Conservation (phyloP, 345 rosid species). For the Populus pruinosa region DNA sequence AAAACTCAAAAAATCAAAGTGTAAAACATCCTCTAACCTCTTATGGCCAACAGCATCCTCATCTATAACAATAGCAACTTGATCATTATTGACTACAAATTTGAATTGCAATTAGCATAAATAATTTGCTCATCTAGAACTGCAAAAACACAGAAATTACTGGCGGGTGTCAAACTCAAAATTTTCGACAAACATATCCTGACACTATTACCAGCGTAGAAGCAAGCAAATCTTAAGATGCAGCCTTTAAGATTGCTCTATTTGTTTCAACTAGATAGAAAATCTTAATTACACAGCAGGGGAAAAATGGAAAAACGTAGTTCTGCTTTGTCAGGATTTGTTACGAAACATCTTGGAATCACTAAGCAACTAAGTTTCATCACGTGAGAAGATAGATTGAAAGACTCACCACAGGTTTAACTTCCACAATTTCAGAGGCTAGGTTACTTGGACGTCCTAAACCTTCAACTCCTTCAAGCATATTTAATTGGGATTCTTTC, state of each 20-base stretch:
- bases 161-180: background rate
- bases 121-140: background rate
- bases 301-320: background rate
- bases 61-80: slow-evolving; percentile 84
- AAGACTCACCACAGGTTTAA: slow-evolving; percentile 82
- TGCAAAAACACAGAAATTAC: background rate
- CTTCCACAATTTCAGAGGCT: slow-evolving; percentile 69
- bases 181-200: background rate
- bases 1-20: background rate
- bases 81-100: slow-evolving; percentile 53
- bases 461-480: slow-evolving; percentile 47
- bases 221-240: too few species aligned
- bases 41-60: slow-evolving; percentile 38
- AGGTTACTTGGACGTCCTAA: slow-evolving; percentile 32
- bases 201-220: background rate
- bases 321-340: background rate
- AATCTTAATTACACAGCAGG: background rate
- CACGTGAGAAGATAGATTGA: background rate
- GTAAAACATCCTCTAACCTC: slow-evolving; percentile 59
- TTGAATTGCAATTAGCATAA: background rate
- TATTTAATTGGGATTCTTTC: slow-evolving; percentile 57
- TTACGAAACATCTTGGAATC: background rate
- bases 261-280: background rate
- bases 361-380: background rate
- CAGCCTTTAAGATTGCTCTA: background rate